Evolutionary conservation across 2,329 filamentous ascomycete genomes (phyloP), one percentile per base, ranked within the genome.

Genomic region (Ceratocystis papillata): DNA sequence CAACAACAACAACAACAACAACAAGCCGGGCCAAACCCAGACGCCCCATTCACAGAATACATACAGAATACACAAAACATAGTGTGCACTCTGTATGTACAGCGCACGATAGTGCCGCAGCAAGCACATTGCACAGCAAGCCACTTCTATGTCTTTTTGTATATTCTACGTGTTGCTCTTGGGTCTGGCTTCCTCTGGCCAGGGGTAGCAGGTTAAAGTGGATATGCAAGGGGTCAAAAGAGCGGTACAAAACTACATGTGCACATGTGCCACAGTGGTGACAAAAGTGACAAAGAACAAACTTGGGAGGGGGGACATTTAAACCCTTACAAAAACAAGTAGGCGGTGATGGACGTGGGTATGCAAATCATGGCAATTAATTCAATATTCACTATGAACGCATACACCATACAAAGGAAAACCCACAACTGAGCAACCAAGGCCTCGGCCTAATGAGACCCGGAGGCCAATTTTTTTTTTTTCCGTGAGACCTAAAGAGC

Each of bases 171-270:
- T 8, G 12, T 5, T 28, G 15, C 7, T 12, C 15, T 57, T 17
- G 53, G 20, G 22, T 57, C 37, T 57, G 53, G 30, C 53, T 57
- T 7, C 3, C 30, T 7, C 25, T 30, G 28, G 28, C 53, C 17
- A 57, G 53, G 53, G 53, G 53, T 17, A 30, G 5, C 22, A 57
- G 33, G 53, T 30, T 28, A 57, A 30, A 57, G 53, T 57, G 53
- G 53, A 57, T 33, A 57, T 28, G 53, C 53, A 57, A 57, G 53
- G 53, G 53, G 28, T 57, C 25, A 6, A n/a, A 5, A 57, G 30
- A 57, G 28, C 22, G 53, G 28, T 57, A 57, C 22, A 57, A 5
- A 57, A 17, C 53, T 57, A 57, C 22, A 28, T 57, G 28, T 57
- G 20, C 25, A 57, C 53, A 57, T 57, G 28, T 57, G 22, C 53